phyloP scores from a whole-genome alignment of 2,329 filamentous ascomycete genomes.

The Colletotrichum navitas region DNA sequence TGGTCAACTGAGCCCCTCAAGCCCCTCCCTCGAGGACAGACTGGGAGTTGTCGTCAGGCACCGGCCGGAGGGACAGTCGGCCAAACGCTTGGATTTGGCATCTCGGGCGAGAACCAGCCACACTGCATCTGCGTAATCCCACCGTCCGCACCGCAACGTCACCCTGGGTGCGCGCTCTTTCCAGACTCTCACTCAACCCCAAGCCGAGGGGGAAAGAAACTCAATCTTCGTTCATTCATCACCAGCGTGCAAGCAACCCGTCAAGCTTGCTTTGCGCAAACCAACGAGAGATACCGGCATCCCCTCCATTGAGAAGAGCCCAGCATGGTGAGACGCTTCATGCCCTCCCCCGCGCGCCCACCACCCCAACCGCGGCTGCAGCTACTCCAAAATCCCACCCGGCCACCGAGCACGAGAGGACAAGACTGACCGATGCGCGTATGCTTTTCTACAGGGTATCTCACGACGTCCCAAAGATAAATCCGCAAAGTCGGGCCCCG shows the following conservation, averaged over 20 bases:
- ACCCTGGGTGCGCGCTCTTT: constrained; percentile 39
- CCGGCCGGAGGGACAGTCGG: constrained; percentile 31
- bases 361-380: constrained; percentile 15
- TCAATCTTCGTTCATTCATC: constrained; percentile 32
- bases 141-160: constrained; percentile 41
- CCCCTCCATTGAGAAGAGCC: constrained; percentile 41
- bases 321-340: constrained; percentile 45
- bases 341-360: constrained; percentile 38
- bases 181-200: constrained; percentile 37
- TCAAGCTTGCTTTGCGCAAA: constrained; percentile 33
- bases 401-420: not conserved
- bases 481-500: constrained; percentile 56
- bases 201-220: constrained; percentile 5
- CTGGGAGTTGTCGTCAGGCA: constrained; percentile 40
- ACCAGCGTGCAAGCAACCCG: constrained; percentile 7
- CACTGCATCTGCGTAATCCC: constrained; percentile 43
- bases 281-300: constrained; percentile 34
- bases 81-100: constrained; percentile 41
- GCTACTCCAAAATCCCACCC: constrained; percentile 9
- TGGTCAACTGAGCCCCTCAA: constrained; percentile 25
- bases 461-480: constrained; percentile 64
- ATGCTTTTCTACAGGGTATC: constrained; percentile 55
- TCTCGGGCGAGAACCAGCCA: constrained; percentile 43
- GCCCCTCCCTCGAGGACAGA: constrained; percentile 16
- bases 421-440: constrained; percentile 28